These are phyloP conservation scores for Mercurialis annua DNA, from an alignment of 345 rosid genomes.

Conservation along the genomic window DNA sequence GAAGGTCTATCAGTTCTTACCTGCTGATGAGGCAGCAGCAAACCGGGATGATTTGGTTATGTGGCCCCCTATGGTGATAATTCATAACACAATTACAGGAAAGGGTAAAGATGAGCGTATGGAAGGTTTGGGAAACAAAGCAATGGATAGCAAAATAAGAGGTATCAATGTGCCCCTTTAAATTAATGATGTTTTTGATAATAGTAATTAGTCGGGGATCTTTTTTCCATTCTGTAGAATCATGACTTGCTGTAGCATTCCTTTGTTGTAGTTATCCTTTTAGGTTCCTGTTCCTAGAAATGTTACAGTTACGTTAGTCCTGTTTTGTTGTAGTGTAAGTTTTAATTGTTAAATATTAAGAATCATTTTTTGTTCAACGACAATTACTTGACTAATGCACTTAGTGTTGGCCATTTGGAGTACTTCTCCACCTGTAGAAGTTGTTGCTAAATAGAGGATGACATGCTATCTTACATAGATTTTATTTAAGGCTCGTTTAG, in stretches of 20 bases:
- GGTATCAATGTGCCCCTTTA: conserved; percentile 56
- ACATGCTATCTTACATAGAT: background rate
- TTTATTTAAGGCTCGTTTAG: background rate
- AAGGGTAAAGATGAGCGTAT: conserved; percentile 91
- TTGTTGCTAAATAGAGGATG: background rate
- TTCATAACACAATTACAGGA: conserved; percentile 92
- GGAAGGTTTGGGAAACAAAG: conserved; percentile 98
- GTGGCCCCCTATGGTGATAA: conserved; percentile 94
- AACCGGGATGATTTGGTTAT: conserved; percentile 84
- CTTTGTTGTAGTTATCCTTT: background rate
- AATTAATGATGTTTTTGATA: conserved; percentile 23
- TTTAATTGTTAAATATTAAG: background rate
- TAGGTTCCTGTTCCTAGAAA: background rate
- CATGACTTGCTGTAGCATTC: background rate
- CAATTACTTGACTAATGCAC: background rate
- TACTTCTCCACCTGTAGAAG: background rate
- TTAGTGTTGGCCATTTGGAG: background rate
- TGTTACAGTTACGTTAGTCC: background rate
- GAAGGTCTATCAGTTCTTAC: conserved; percentile 70
- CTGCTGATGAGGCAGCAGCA: conserved; percentile 69
- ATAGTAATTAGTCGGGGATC: conserved; percentile 11
- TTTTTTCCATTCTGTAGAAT: background rate
- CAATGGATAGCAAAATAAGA: conserved; percentile 85
- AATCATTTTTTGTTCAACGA: background rate
- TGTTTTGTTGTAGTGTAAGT: background rate